A percentile compares a stretch with the other conserved stretches of the same genome.
These are phyloP conservation scores for Solidago caesia DNA, from an alignment of 129 eudicot species.

Conservation along the genomic window DNA sequence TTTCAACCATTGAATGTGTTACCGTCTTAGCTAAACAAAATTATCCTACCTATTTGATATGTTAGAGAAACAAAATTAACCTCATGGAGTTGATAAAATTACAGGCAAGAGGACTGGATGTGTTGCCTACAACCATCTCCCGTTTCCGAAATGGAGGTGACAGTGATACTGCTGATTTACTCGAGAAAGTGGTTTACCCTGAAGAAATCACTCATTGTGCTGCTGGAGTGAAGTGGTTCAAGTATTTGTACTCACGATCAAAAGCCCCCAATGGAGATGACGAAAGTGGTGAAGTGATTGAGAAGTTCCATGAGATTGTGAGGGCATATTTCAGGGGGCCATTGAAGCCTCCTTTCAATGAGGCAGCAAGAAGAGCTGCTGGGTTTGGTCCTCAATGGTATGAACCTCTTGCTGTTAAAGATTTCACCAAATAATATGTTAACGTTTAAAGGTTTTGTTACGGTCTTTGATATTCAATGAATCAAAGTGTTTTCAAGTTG, in stretches of 20 bases:
- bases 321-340: slow-evolving; percentile 84
- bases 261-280: slow-evolving; percentile 31
- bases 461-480: background rate
- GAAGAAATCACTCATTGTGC: slow-evolving; percentile 97
- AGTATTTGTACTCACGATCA: slow-evolving; percentile 63
- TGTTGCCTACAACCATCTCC: slow-evolving; percentile 84
- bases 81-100: slow-evolving; percentile 12
- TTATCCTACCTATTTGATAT: background rate
- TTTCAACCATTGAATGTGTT: too few species aligned
- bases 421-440: slow-evolving; percentile 27
- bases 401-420: slow-evolving; percentile 87
- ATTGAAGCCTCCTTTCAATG: slow-evolving; percentile 93
- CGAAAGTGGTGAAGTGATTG: slow-evolving; percentile 54
- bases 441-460: background rate
- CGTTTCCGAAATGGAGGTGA: slow-evolving; percentile 93
- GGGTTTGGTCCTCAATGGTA: slow-evolving; percentile 97
- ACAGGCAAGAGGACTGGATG: slow-evolving; percentile 98
- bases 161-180: slow-evolving; percentile 66
- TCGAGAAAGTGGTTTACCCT: slow-evolving; percentile 79
- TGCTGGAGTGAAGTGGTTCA: slow-evolving; percentile 97
- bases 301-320: slow-evolving; percentile 68
- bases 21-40: too few species aligned
- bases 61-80: background rate
- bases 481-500: background rate
- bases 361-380: slow-evolving; percentile 85